Percentiles rank a stretch among this genome's conserved stretches.
Conservation (phyloP, 306 rosid genomes). For the Nissolia schottii region DNA sequence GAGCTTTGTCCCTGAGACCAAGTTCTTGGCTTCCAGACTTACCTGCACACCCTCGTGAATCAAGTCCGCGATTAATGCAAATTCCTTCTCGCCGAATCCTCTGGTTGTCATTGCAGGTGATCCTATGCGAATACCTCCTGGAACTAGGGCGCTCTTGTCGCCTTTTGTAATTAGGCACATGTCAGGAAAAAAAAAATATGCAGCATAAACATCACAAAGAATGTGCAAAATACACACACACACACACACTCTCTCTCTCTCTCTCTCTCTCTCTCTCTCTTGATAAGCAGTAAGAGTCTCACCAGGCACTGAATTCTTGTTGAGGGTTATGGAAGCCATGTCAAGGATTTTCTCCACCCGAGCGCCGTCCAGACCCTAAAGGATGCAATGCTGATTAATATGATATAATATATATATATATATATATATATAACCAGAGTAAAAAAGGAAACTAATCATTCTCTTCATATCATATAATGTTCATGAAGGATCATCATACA, state of each 20-base stretch:
- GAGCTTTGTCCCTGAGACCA: conserved; percentile 69
- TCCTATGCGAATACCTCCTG: conserved; percentile 95
- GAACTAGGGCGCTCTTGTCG: conserved; percentile 86
- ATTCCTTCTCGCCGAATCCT: conserved; percentile 78
- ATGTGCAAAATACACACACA: conserved; percentile 7
- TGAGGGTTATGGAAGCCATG: conserved; percentile 86
- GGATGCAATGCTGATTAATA: conserved; percentile 16
- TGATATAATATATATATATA: too few relatives aligned
- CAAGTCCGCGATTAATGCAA: conserved; percentile 57
- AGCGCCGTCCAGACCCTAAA: conserved; percentile 90
- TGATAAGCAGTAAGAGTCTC: conserved; percentile 18
- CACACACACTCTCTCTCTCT: too few relatives aligned
- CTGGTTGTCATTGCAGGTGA: conserved; percentile 97
- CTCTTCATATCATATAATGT: background rate
- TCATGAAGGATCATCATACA: background rate
- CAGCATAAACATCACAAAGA: background rate
- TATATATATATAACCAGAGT: background rate
- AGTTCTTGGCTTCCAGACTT: conserved; percentile 57
- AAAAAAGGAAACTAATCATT: background rate
- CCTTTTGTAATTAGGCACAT: conserved; percentile 39
- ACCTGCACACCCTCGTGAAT: conserved; percentile 86
- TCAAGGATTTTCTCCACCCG: conserved; percentile 95
- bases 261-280: too few relatives aligned
- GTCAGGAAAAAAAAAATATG: conserved; percentile 7
- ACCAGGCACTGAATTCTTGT: conserved; percentile 96